Evolutionary conservation across 176 grass and related monocot species (phyloP), one percentile per base, ranked within the genome.

Genomic region (Avena atlantica): DNA sequence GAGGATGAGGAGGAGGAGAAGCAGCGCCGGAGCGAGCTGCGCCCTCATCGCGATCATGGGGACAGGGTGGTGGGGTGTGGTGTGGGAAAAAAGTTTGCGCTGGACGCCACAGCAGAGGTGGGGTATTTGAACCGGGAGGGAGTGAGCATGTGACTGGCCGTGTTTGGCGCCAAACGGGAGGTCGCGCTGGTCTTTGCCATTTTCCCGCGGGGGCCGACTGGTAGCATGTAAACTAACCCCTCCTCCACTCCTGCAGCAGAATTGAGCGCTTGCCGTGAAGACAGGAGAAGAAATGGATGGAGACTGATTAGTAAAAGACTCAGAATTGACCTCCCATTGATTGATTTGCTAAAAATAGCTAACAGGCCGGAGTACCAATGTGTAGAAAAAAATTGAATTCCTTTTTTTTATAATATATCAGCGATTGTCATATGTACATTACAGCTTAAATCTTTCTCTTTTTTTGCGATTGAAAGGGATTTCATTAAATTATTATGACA

Each of bases 241-340:
- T 52, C 48, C 50, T 55, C 24, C 50, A 31, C 37, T 40, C 37
- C 37, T 40, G 37, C 37, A 40, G 49, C 16, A 56, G 2, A 77
- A 55, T 56, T 36, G 34, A 55, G 27, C 74, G 50, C 74, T 12
- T 77, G 74, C 74, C 74, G 74, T 77, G 27, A 77, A 77, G 2
- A 5, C 15, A 56, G 74, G 74, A 76, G 48, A 52, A 77, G 8
- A 77, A 9, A 56, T 55, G 25, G 9, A 56, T 55, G 25, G 9
- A 45, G 0, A 77, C 21, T 50, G 16, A 21, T 34, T 34, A 31
- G 29, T 31, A 50, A 4, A 74, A 74, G 40, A 34, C 9, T 50
- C 24, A 12, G 0, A 55, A 56, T 20, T 31, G 49, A 77, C 74
- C 74, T 56, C 50, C 14, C 48, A 15, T 31, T 53, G 73, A 76